These are phyloP conservation scores for Puya raimondii DNA, from an alignment of 176 grass and related monocot species.

Conservation along the genomic window DNA sequence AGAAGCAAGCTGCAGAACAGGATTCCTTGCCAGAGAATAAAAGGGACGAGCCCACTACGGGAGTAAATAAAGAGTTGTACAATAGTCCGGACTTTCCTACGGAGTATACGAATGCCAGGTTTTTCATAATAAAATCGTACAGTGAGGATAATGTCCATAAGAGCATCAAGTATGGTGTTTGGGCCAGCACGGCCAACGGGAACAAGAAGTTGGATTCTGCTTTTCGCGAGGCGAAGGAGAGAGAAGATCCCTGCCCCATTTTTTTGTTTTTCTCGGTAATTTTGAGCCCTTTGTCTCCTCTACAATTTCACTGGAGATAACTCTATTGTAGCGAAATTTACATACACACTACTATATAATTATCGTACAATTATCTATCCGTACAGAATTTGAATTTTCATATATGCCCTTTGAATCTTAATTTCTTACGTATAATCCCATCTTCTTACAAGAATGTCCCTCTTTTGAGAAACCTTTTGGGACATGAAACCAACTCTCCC, in stretches of 20 bases:
- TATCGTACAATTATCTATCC: too few species aligned
- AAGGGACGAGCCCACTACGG: slow-evolving; percentile 20
- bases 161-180: slow-evolving; percentile 69
- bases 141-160: slow-evolving; percentile 64
- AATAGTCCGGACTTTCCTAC: slow-evolving; percentile 43
- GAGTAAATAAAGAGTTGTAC: slow-evolving; percentile 31
- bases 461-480: neutral
- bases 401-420: neutral
- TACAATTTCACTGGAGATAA: too few species aligned
- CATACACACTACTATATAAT: too few species aligned
- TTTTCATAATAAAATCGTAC: slow-evolving; percentile 72
- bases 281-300: neutral
- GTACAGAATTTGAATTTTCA: neutral
- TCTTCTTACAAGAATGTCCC: neutral
- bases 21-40: slow-evolving; percentile 39
- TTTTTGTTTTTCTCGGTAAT: slow-evolving; percentile 79
- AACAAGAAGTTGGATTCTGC: slow-evolving; percentile 60
- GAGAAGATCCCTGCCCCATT: slow-evolving; percentile 43
- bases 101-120: slow-evolving; percentile 52
- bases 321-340: too few species aligned
- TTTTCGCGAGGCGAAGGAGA: slow-evolving; percentile 35
- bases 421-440: neutral
- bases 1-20: slow-evolving; percentile 36
- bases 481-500: too few species aligned
- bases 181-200: slow-evolving; percentile 49